phyloP scores from a whole-genome alignment of 306 rosid species.

The Hylodesmum podocarpum region DNA sequence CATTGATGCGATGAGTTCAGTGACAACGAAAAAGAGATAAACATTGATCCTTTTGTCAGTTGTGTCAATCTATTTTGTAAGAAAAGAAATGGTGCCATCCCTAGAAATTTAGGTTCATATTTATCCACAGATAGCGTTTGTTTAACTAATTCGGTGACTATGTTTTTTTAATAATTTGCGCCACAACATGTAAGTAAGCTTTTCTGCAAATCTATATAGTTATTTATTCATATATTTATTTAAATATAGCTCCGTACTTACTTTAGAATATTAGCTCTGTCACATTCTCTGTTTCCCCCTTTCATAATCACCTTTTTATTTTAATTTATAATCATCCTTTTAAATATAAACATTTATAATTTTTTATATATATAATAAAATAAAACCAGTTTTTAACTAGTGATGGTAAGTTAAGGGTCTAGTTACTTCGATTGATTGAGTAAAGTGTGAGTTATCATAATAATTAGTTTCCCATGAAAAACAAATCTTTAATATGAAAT shows the following conservation, averaged over 20 bases:
- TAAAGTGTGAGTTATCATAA: no score
- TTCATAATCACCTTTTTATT: no score
- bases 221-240: no score
- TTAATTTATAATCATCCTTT: constrained; percentile 1
- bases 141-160: background rate
- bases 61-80: background rate
- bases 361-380: background rate
- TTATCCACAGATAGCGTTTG: background rate
- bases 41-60: background rate
- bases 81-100: background rate
- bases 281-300: no score
- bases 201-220: background rate
- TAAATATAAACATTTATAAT: background rate
- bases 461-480: no score
- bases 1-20: background rate
- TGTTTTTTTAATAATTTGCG: background rate
- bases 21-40: background rate
- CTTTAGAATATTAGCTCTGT: no score
- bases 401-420: no score
- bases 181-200: background rate
- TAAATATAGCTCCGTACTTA: no score
- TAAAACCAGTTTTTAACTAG: background rate
- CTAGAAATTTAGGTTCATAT: background rate
- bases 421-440: no score
- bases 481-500: background rate